Conservation (phyloP, 495 filamentous ascomycete species). For the Hyaloscypha finlandica region DNA sequence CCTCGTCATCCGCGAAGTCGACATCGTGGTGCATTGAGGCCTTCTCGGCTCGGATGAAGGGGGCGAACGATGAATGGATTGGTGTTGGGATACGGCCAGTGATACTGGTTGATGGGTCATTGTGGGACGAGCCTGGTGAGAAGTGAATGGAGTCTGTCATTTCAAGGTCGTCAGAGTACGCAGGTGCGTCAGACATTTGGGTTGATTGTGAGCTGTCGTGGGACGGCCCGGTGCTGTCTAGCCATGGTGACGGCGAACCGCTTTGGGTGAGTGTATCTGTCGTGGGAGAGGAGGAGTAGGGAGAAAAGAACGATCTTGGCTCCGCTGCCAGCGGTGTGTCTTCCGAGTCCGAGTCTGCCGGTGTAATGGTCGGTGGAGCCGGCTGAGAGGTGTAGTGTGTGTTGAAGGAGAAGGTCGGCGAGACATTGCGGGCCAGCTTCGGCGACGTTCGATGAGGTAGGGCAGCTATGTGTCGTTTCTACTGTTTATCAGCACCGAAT, state of each 20-base stretch:
- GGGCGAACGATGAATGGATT: constrained; percentile 33
- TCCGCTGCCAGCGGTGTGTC: constrained; percentile 24
- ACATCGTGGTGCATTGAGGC: constrained; percentile 8
- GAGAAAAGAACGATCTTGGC: constrained; percentile 30
- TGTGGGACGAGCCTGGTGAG: constrained; percentile 29
- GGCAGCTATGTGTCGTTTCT: constrained; percentile 34
- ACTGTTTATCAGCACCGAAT: constrained; percentile 12
- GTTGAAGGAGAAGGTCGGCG: constrained; percentile 17
- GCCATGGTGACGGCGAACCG: constrained; percentile 21
- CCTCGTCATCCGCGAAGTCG: constrained; percentile 31
- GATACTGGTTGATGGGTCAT: constrained; percentile 29
- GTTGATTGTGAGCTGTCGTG: constrained; percentile 23
- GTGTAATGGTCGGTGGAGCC: constrained; percentile 34
- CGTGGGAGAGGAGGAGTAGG: constrained; percentile 28
- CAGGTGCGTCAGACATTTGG: constrained; percentile 17
- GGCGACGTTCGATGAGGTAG: constrained; percentile 31
- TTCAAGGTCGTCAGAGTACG: constrained; percentile 31
- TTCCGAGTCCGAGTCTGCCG: constrained; percentile 33
- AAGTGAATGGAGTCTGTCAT: constrained; percentile 31
- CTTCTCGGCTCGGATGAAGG: constrained; percentile 28
- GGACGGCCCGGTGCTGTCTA: not conserved
- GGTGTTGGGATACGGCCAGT: constrained; percentile 34
- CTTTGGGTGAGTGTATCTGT: constrained; percentile 19
- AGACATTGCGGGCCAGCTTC: constrained; percentile 11
- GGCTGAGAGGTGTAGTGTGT: constrained; percentile 26